These are phyloP conservation scores for Linderniella brevidens DNA, from an alignment of 257 asterid species.

Conservation along the genomic window DNA sequence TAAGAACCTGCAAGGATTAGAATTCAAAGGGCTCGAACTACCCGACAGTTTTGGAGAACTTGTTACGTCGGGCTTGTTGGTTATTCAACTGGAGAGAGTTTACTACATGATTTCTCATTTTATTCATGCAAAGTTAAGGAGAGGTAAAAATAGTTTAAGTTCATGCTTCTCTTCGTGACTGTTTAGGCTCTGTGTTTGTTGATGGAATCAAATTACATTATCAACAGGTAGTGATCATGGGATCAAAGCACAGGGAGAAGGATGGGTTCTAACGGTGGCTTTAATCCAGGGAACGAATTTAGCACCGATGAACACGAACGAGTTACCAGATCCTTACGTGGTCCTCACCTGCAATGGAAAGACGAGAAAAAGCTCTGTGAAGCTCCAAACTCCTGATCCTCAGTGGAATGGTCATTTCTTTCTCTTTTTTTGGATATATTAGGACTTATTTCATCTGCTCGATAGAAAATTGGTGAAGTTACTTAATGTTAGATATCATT, in stretches of 20 bases:
- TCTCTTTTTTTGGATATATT: background rate
- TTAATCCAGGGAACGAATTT: conserved; percentile 58
- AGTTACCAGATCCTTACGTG: conserved; percentile 62
- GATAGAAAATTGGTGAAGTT: background rate
- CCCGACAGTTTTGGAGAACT: conserved; percentile 86
- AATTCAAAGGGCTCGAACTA: conserved; percentile 57
- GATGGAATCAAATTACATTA: conserved; percentile 1
- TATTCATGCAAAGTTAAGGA: conserved; percentile 50
- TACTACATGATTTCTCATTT: conserved; percentile 60
- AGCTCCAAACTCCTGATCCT: conserved; percentile 72
- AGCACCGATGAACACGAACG: conserved; percentile 31
- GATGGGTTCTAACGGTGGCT: conserved; percentile 87
- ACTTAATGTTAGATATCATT: background rate
- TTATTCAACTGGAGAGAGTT: conserved; percentile 48
- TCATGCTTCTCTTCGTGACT: background rate
- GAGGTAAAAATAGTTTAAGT: conserved; percentile 29
- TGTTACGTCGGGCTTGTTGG: conserved; percentile 39
- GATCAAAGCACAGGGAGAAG: conserved; percentile 77
- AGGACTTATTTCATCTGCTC: background rate
- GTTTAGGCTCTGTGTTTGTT: background rate
- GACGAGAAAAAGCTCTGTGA: conserved; percentile 85
- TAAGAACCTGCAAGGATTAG: conserved; percentile 39
- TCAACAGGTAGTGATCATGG: conserved; percentile 71
- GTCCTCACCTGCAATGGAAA: conserved; percentile 84
- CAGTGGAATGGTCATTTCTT: conserved; percentile 59